These are phyloP conservation scores for Parmelia sp. DNA, from an alignment of 495 filamentous ascomycete genomes.

Conservation along the genomic window DNA sequence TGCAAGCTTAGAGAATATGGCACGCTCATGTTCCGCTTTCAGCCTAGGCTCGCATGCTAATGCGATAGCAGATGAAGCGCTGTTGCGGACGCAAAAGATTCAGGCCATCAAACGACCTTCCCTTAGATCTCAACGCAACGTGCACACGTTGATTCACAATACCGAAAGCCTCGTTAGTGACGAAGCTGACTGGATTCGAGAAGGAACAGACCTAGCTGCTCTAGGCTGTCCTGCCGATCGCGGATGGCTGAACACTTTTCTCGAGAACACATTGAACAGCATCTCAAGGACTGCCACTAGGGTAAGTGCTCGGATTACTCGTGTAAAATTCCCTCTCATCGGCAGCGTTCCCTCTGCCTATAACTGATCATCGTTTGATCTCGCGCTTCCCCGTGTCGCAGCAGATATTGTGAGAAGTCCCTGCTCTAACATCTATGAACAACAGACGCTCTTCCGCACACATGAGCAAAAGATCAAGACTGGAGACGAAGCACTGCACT, in stretches of 20 bases:
- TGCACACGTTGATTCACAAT: slow-evolving; percentile 18
- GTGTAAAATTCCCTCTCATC: not conserved
- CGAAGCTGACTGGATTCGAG: slow-evolving; percentile 18
- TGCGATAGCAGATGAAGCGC: slow-evolving; percentile 12
- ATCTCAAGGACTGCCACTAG: slow-evolving; percentile 16
- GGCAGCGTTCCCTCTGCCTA: not conserved
- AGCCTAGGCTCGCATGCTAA: not conserved
- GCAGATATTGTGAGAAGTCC: too few relatives aligned
- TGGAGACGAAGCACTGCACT: slow-evolving; percentile 8
- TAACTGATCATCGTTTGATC: not conserved
- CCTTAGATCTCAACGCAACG: slow-evolving; percentile 10
- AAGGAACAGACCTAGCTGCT: slow-evolving; percentile 20
- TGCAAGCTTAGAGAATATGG: slow-evolving; percentile 62
- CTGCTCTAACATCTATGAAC: not conserved
- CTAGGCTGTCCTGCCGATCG: slow-evolving; percentile 12
- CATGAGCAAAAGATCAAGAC: slow-evolving; percentile 13
- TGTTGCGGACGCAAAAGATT: slow-evolving; percentile 16
- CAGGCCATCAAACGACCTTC: slow-evolving; percentile 17
- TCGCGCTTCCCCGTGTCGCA: not conserved
- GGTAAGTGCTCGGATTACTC: slow-evolving; percentile 1
- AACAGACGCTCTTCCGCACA: slow-evolving; percentile 13
- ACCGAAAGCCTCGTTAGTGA: slow-evolving; percentile 9
- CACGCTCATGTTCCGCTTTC: slow-evolving; percentile 31
- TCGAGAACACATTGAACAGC: slow-evolving; percentile 13
- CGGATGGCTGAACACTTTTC: slow-evolving; percentile 18